Conservation (phyloP, 257 asterid genomes). For the Euphrasia confusa region DNA sequence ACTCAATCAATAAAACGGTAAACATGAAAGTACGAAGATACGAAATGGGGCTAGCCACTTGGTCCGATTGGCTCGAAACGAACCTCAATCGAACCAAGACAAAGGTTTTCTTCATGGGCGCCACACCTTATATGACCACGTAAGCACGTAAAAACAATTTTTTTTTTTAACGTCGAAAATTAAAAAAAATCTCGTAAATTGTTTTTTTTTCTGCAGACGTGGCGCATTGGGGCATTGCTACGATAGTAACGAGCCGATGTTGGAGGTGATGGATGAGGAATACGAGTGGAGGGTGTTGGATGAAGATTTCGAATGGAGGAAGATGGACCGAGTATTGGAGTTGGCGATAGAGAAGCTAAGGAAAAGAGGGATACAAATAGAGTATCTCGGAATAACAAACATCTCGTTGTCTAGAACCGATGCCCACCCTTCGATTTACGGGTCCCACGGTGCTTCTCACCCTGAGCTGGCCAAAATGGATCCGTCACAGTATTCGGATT, state of each 20-base stretch:
- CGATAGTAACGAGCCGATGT: conserved; percentile 43
- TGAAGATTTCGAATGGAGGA: not conserved
- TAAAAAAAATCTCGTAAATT: too few relatives aligned
- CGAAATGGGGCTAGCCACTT: conserved; percentile 48
- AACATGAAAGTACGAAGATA: conserved; percentile 31
- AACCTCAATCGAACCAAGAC: conserved; percentile 47
- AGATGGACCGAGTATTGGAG: conserved; percentile 37
- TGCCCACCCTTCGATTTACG: conserved; percentile 51
- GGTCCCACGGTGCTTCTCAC: conserved; percentile 32
- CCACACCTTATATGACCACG: conserved; percentile 41
- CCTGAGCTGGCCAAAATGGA: conserved; percentile 25
- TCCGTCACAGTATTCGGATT: conserved; percentile 39
- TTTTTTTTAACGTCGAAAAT: too few relatives aligned
- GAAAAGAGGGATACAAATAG: conserved; percentile 33
- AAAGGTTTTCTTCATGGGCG: conserved; percentile 43
- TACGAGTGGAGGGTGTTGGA: not conserved
- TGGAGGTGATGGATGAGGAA: not conserved
- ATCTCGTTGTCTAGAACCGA: conserved; percentile 52
- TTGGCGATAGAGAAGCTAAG: conserved; percentile 30
- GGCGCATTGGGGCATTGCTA: conserved; percentile 43
- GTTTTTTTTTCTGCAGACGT: conserved; percentile 29
- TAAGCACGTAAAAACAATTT: not conserved
- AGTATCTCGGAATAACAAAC: conserved; percentile 46
- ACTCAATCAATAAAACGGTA: conserved; percentile 39
- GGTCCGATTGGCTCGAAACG: conserved; percentile 68